Percentiles rank a stretch among this genome's conserved stretches.
phyloP scores from a whole-genome alignment of 305 asterid genomes.

The Solanum hybrid region DNA sequence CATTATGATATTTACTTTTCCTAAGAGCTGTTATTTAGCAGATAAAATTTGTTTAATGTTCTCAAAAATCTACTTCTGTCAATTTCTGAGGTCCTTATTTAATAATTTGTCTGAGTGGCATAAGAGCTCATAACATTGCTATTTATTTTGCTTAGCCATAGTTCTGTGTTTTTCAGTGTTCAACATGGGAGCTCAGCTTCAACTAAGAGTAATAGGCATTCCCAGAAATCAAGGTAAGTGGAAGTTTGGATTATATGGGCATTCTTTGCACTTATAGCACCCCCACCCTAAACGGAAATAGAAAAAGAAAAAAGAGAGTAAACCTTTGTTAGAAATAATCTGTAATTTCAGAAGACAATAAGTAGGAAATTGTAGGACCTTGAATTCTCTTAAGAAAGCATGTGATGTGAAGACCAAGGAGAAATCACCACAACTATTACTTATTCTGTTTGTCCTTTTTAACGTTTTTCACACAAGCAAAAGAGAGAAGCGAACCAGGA shows the following conservation, averaged over 20 bases:
- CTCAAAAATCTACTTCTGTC: background rate
- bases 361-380: background rate
- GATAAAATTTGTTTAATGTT: background rate
- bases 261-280: background rate
- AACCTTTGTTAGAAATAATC: background rate
- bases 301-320: background rate
- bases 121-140: background rate
- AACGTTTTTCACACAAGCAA: background rate
- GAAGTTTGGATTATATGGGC: background rate
- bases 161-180: slow-evolving; percentile 6
- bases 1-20: background rate
- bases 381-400: background rate
- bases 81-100: background rate
- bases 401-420: background rate
- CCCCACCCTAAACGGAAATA: background rate
- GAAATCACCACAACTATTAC: background rate
- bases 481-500: background rate
- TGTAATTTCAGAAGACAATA: background rate
- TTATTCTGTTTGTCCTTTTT: background rate
- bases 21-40: background rate
- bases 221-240: slow-evolving; percentile 3
- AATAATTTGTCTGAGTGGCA: background rate
- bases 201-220: background rate
- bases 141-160: background rate
- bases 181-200: slow-evolving; percentile 17